Evolutionary conservation across 129 eudicot genomes (phyloP).

Genomic region (Dittrichia graveolens): DNA sequence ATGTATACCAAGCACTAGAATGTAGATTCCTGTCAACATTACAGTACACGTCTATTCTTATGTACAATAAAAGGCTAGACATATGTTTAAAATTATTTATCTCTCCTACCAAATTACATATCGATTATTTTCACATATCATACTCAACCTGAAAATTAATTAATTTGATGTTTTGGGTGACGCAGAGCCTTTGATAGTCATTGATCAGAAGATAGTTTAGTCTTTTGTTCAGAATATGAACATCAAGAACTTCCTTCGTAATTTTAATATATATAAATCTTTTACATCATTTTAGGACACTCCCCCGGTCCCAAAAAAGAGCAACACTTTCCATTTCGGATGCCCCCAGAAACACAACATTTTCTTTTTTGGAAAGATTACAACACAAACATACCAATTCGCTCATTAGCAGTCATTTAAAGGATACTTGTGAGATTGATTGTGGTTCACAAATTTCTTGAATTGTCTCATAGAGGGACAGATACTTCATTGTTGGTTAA

Average conservation of each 20-base stretch:
- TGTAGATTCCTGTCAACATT: not conserved
- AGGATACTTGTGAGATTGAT: not conserved
- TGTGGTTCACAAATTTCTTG: not conserved
- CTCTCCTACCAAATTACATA: not conserved
- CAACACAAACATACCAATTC: not conserved
- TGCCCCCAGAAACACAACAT: not conserved
- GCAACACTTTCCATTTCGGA: not conserved
- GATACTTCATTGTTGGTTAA: not conserved
- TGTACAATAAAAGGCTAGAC: conserved; percentile 1
- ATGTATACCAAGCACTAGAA: not conserved
- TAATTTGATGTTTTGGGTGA: conserved; percentile 15
- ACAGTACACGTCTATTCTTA: not conserved
- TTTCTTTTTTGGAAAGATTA: not conserved
- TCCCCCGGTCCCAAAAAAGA: not conserved
- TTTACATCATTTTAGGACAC: not conserved
- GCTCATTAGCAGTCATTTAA: not conserved
- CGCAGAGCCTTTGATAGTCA: conserved; percentile 10
- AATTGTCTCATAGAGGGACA: not conserved
- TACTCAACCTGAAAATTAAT: not conserved
- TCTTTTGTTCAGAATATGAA: not conserved
- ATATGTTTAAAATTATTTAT: not conserved
- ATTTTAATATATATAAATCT: not conserved
- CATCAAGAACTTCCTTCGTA: not conserved
- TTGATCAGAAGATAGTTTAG: not conserved
- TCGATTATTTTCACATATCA: not conserved